Percentiles rank a stretch among this genome's conserved stretches.
Evolutionary conservation across 2,329 filamentous ascomycete genomes (phyloP).

Genomic region (Arthrobotrys musiformis): DNA sequence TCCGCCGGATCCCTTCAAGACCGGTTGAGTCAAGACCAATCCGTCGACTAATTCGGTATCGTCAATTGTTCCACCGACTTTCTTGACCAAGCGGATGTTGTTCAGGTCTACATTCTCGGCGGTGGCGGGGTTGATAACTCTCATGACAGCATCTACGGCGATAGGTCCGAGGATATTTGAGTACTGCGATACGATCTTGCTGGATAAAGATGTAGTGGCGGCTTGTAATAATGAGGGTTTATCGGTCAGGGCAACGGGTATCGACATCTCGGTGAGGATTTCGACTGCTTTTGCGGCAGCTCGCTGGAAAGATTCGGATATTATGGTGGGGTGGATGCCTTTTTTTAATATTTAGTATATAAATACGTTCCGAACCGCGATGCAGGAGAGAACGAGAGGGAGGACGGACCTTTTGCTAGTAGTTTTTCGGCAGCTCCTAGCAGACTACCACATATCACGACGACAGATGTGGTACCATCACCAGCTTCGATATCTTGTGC

Average conservation of each 20-base stretch:
- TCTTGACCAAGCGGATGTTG: conserved; percentile 97
- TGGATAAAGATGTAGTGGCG: conserved; percentile 94
- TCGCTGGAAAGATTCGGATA: conserved; percentile 96
- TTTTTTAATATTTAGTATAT: conserved; percentile 7
- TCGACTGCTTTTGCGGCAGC: conserved; percentile 88
- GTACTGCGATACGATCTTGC: conserved; percentile 98
- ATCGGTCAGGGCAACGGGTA: conserved; percentile 88
- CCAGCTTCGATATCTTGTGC: conserved; percentile 98
- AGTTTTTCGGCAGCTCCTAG: conserved; percentile 92
- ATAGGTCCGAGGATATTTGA: conserved; percentile 95
- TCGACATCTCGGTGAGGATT: conserved; percentile 93
- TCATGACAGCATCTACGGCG: conserved; percentile 95
- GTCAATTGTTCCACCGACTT: conserved; percentile 96
- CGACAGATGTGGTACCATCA: conserved; percentile 97
- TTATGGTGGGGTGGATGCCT: conserved; percentile 93
- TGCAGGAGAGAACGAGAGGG: background rate
- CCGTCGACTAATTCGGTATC: conserved; percentile 98
- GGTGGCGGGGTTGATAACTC: conserved; percentile 93
- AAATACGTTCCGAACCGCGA: background rate
- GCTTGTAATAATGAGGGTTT: conserved; percentile 92
- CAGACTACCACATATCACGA: conserved; percentile 95
- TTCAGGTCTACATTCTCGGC: conserved; percentile 96
- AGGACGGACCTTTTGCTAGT: conserved; percentile 75
- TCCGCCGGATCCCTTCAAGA: conserved; percentile 92
- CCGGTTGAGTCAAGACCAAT: conserved; percentile 87